phyloP scores from a whole-genome alignment of 805 yeast genomes.

The Hagleromyces aurorensis region DNA sequence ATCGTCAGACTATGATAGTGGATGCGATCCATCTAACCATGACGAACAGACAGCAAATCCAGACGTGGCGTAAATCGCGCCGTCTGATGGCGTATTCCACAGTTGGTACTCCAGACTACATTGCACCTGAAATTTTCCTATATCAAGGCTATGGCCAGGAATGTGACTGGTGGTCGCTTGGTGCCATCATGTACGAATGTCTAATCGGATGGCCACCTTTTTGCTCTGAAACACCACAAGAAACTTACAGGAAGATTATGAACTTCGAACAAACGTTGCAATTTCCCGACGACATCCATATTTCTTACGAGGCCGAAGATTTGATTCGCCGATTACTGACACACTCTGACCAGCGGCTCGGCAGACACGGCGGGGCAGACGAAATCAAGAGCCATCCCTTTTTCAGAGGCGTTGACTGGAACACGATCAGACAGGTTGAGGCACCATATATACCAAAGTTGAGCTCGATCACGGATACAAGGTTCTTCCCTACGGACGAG shows the following conservation, averaged over 20 bases:
- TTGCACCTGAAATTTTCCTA: constrained; percentile 89
- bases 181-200: constrained; percentile 96
- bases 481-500: constrained; percentile 97
- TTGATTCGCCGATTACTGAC: constrained; percentile 70
- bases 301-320: constrained; percentile 84
- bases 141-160: constrained; percentile 95
- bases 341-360: constrained; percentile 70
- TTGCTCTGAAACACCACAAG: constrained; percentile 91
- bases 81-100: constrained; percentile 93
- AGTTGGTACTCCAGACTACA: constrained; percentile 93
- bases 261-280: constrained; percentile 85
- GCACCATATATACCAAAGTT: constrained; percentile 93
- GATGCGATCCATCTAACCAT: constrained; percentile 94
- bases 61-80: constrained; percentile 90
- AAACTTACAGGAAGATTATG: constrained; percentile 82
- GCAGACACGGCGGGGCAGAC: constrained; percentile 85
- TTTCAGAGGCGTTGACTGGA: constrained; percentile 95
- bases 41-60: constrained; percentile 90
- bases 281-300: constrained; percentile 87
- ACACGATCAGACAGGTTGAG: constrained; percentile 72
- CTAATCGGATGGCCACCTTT: constrained; percentile 96
- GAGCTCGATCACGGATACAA: constrained; percentile 87
- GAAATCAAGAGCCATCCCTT: constrained; percentile 88
- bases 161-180: constrained; percentile 97
- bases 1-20: constrained; percentile 76